Base-by-base conservation (phyloP, 202 grass and related monocot species). In the Carex arenaria region DNA sequence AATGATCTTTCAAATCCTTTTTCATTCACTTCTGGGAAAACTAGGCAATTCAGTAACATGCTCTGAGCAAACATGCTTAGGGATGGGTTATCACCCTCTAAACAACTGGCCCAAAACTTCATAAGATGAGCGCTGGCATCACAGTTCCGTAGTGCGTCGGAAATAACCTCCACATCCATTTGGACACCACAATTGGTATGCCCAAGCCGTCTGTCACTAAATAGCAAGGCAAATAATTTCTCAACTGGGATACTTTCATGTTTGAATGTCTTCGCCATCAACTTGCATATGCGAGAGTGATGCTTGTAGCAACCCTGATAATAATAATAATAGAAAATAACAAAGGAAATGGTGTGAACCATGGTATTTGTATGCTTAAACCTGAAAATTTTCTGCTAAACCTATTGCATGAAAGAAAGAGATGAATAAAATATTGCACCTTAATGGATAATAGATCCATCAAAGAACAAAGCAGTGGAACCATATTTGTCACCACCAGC, bases 391-490 rank as follows among this genome's bases (percentile, higher is more conserved):
- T 80, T 43, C 10, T n/a, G 40, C 4, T 77, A 77, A 77, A 56
- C 20, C 22, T 51, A 23, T 43, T 45, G 31, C 19, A 26, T 19
- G 13, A 10, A 57, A 75, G 30, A 84, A 80, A 36, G 42, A 68
- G 10, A 84, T 38, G 72, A 13, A 40, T 15, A 14, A 52, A 83
- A 56, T 32, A 56, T n/a, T 73, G 78, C 89, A 91, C 95, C 92
- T 98, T 98, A 64, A 95, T 80, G 31, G 87, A 80, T 54, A 98
- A 59, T 75, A 98, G 85, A 89, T 98, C 95, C 86, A 91, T 78
- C 7, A 94, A 61, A 80, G 90, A 91, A 90, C 90, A 98, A 80
- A 98, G 83, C 72, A 98, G 67, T 38, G 86, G 87, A 85, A 94
- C 56, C 76, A 87, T 74, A 63, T 85, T 80, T 61, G 72, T 51